Percentiles rank a stretch among this genome's conserved stretches.
phyloP scores from a whole-genome alignment of 371 early-diverging fungal species.

The Mucor lusitanicus region DNA sequence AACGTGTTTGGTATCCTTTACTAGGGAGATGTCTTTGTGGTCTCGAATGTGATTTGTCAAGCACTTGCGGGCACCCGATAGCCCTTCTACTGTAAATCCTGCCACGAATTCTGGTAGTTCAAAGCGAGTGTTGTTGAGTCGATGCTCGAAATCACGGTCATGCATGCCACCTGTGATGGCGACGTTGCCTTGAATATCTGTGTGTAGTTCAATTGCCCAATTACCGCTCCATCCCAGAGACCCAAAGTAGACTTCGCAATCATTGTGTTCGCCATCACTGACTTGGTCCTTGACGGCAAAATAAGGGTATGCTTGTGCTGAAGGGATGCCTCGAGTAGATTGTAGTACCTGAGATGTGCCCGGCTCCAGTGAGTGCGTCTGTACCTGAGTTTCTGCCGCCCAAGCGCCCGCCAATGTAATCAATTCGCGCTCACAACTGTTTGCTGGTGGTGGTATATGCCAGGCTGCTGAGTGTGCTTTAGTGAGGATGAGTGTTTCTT shows the following conservation, averaged over 20 bases:
- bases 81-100: slow-evolving; percentile 34
- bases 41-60: slow-evolving; percentile 25
- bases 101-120: slow-evolving; percentile 26
- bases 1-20: background rate
- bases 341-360: slow-evolving; percentile 29
- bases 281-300: slow-evolving; percentile 33
- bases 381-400: slow-evolving; percentile 38
- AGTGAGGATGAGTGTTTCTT: background rate
- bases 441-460: slow-evolving; percentile 29
- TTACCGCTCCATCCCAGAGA: slow-evolving; percentile 47
- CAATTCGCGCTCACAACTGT: slow-evolving; percentile 22
- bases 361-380: slow-evolving; percentile 23
- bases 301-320: slow-evolving; percentile 42
- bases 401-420: slow-evolving; percentile 43
- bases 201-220: slow-evolving; percentile 35
- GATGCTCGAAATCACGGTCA: slow-evolving; percentile 34
- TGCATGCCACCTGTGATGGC: slow-evolving; percentile 40
- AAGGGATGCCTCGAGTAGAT: slow-evolving; percentile 39
- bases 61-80: slow-evolving; percentile 35
- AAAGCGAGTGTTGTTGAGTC: slow-evolving; percentile 1
- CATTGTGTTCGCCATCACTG: slow-evolving; percentile 20
- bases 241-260: slow-evolving; percentile 37
- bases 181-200: slow-evolving; percentile 23
- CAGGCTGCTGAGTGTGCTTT: slow-evolving; percentile 38
- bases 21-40: slow-evolving; percentile 10